These are phyloP conservation scores for Carex sylvatica DNA, from an alignment of 202 grass and related monocot species.

Conservation along the genomic window DNA sequence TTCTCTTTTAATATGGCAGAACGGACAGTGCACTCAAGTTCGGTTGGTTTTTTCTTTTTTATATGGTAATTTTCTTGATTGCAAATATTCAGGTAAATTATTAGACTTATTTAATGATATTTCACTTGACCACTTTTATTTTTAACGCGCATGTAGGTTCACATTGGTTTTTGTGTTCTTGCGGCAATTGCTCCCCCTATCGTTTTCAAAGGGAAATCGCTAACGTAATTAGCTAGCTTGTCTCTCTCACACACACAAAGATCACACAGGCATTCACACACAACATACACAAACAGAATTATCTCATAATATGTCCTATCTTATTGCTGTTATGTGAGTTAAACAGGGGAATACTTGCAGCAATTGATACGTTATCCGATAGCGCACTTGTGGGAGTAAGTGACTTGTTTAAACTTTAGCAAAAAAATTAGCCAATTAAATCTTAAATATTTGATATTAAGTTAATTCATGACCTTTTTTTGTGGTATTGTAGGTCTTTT, in stretches of 20 bases:
- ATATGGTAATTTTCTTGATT: slow-evolving; percentile 51
- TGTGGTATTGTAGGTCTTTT: slow-evolving; percentile 41
- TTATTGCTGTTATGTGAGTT: slow-evolving; percentile 3
- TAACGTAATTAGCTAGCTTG: slow-evolving; percentile 58
- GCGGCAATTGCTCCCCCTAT: slow-evolving; percentile 79
- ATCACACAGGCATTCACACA: background rate
- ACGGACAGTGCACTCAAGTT: slow-evolving; percentile 83
- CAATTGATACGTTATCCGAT: slow-evolving; percentile 45
- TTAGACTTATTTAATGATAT: slow-evolving; percentile 26
- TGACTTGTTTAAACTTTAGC: slow-evolving; percentile 7
- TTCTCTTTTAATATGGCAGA: slow-evolving; percentile 41
- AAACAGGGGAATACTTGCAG: slow-evolving; percentile 59
- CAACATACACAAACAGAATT: background rate
- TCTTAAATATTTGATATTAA: background rate
- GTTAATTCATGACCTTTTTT: background rate
- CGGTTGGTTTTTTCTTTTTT: slow-evolving; percentile 76
- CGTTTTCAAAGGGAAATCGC: slow-evolving; percentile 65
- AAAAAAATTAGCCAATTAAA: background rate
- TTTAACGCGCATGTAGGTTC: slow-evolving; percentile 50
- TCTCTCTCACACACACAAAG: background rate
- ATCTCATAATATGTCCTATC: background rate
- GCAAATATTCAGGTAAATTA: background rate
- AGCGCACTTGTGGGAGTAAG: slow-evolving; percentile 50
- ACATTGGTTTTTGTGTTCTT: slow-evolving; percentile 76
- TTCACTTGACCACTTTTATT: slow-evolving; percentile 6